phyloP scores from a whole-genome alignment of 2,329 filamentous ascomycete species.

The Fusarium caatingaense region DNA sequence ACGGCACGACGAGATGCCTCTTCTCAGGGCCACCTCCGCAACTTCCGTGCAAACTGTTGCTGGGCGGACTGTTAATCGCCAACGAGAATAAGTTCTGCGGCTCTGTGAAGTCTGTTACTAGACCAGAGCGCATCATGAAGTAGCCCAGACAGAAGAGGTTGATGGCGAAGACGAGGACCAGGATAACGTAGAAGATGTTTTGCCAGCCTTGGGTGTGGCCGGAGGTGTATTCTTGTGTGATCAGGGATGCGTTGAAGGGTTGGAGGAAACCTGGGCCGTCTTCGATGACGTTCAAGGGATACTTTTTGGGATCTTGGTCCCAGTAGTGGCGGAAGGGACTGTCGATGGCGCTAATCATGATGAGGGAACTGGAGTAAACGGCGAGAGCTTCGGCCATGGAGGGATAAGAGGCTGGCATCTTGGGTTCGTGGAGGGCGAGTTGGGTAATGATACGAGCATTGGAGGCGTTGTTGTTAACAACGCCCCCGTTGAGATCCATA shows the following conservation, averaged over 20 bases:
- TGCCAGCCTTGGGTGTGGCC: conserved; percentile 72
- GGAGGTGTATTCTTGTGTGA: conserved; percentile 76
- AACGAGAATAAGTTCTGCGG: conserved; percentile 80
- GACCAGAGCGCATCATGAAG: conserved; percentile 63
- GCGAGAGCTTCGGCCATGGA: conserved; percentile 80
- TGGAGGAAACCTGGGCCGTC: conserved; percentile 60
- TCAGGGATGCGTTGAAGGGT: conserved; percentile 72
- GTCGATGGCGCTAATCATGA: conserved; percentile 69
- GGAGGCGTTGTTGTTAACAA: conserved; percentile 65
- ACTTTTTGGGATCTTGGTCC: conserved; percentile 51
- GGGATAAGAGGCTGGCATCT: conserved; percentile 65
- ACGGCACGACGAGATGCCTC: conserved; percentile 55
- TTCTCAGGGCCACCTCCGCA: conserved; percentile 54
- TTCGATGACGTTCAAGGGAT: conserved; percentile 50
- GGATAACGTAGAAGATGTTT: conserved; percentile 73
- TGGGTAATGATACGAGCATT: conserved; percentile 68
- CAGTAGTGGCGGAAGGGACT: conserved; percentile 71
- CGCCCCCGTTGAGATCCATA: conserved; percentile 67
- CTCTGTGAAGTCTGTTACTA: conserved; percentile 83
- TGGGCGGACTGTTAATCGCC: conserved; percentile 69
- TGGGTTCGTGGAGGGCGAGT: conserved; percentile 56
- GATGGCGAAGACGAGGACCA: conserved; percentile 73
- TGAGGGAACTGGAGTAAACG: conserved; percentile 73
- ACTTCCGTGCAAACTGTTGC: conserved; percentile 51
- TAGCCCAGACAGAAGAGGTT: conserved; percentile 75